These are phyloP conservation scores for Myriosclerotinia duriaeana DNA, from an alignment of 2,329 filamentous ascomycete species.

Conservation along the genomic window DNA sequence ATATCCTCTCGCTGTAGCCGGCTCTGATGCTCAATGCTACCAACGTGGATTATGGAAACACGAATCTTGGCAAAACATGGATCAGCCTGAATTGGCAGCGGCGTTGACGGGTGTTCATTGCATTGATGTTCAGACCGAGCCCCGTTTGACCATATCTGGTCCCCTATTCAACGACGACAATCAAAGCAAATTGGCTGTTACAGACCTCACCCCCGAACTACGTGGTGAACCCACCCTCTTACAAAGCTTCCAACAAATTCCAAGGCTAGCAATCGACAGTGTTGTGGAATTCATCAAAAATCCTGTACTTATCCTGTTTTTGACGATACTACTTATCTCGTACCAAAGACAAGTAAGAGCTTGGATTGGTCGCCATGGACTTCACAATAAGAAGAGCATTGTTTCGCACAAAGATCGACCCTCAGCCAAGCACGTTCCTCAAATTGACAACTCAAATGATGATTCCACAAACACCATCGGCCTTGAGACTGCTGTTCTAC, in stretches of 20 bases:
- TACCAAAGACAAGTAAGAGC: slow-evolving; percentile 35
- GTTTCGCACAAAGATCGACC: slow-evolving; percentile 31
- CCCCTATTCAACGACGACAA: slow-evolving; percentile 33
- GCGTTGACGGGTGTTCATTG: slow-evolving; percentile 72
- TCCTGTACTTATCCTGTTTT: slow-evolving; percentile 44
- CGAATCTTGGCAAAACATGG: slow-evolving; percentile 40
- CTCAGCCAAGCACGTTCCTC: neutral
- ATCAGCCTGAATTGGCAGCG: slow-evolving; percentile 52
- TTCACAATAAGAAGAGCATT: slow-evolving; percentile 3
- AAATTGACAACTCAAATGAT: slow-evolving; percentile 23
- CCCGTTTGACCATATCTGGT: slow-evolving; percentile 48
- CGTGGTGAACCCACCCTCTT: slow-evolving; percentile 46
- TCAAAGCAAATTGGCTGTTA: slow-evolving; percentile 36
- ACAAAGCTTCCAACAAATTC: slow-evolving; percentile 52
- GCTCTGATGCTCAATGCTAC: slow-evolving; percentile 54
- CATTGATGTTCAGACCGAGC: slow-evolving; percentile 50
- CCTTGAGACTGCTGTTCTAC: neutral
- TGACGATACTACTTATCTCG: slow-evolving; percentile 37
- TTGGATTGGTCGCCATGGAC: slow-evolving; percentile 40
- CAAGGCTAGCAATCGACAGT: slow-evolving; percentile 51
- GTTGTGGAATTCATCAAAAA: slow-evolving; percentile 57
- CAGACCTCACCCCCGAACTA: slow-evolving; percentile 37
- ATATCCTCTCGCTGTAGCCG: slow-evolving; percentile 82
- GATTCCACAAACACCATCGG: neutral
- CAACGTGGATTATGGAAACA: slow-evolving; percentile 53